Percentiles rank a stretch among this genome's conserved stretches.
Evolutionary conservation across 257 asterid species (phyloP).

Genomic region (Rauvolfia tetraphylla): DNA sequence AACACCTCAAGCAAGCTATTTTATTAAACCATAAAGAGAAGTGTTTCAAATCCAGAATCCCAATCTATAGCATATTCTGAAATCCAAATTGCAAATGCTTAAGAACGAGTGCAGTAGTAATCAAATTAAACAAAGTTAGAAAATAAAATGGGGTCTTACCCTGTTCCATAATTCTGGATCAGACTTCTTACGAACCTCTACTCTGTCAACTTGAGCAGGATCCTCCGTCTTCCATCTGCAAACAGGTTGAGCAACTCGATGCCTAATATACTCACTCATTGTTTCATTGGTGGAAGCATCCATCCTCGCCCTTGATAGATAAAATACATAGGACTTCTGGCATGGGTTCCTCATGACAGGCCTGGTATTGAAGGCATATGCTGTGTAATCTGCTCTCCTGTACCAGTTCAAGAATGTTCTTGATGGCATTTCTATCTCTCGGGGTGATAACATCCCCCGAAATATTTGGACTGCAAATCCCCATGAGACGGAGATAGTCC

Average conservation of each 20-base stretch:
- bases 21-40: too few species aligned
- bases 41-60: not conserved
- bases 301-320: conserved; percentile 46
- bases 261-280: conserved; percentile 41
- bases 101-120: not conserved
- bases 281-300: conserved; percentile 36
- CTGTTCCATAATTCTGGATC: conserved; percentile 73
- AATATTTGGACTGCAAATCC: conserved; percentile 77
- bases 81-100: not conserved
- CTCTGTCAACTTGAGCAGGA: conserved; percentile 44
- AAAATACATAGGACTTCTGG: conserved; percentile 70
- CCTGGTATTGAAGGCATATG: conserved; percentile 80
- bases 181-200: conserved; percentile 57
- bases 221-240: conserved; percentile 68
- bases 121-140: not conserved
- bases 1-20: not conserved
- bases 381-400: conserved; percentile 71
- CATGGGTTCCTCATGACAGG: conserved; percentile 78
- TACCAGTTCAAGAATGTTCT: conserved; percentile 93
- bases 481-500: conserved; percentile 86
- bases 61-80: not conserved
- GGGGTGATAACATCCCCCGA: conserved; percentile 71
- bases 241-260: conserved; percentile 42
- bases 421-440: conserved; percentile 84
- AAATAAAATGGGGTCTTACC: conserved; percentile 31